phyloP scores from a whole-genome alignment of 1,284 basidiomycete genomes.

The Xerocomus amazonicus region DNA sequence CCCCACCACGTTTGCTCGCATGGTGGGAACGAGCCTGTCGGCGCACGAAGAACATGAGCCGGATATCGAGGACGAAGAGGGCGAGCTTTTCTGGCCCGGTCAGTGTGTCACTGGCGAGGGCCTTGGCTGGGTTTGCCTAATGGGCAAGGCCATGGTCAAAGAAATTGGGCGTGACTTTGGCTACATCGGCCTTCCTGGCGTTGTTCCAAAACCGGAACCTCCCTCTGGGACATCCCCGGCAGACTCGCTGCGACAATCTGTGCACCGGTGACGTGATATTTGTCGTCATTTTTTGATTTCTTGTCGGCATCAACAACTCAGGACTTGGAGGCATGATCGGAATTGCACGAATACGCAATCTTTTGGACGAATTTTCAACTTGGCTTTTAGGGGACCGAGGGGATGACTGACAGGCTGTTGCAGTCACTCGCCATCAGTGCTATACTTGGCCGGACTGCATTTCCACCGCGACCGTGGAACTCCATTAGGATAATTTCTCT shows the following conservation, averaged over 20 bases:
- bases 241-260: constrained; percentile 32
- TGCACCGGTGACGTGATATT: constrained; percentile 28
- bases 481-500: constrained; percentile 16
- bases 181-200: constrained; percentile 63
- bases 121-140: constrained; percentile 72
- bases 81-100: constrained; percentile 75
- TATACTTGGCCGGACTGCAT: constrained; percentile 8
- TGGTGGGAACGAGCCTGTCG: constrained; percentile 59
- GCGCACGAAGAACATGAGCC: constrained; percentile 68
- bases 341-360: constrained; percentile 26
- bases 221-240: constrained; percentile 30
- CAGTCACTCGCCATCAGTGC: constrained; percentile 8
- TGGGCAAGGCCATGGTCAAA: constrained; percentile 78
- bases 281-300: constrained; percentile 23
- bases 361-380: constrained; percentile 30
- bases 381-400: constrained; percentile 16
- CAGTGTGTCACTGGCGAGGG: constrained; percentile 67
- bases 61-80: constrained; percentile 76
- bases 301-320: constrained; percentile 32
- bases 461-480: constrained; percentile 27
- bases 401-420: constrained; percentile 14
- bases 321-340: constrained; percentile 26
- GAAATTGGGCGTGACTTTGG: constrained; percentile 71
- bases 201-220: constrained; percentile 56
- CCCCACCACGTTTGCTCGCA: constrained; percentile 67